These are phyloP conservation scores for Blumeria graminis DNA, from an alignment of 2,329 filamentous ascomycete species.

Conservation along the genomic window DNA sequence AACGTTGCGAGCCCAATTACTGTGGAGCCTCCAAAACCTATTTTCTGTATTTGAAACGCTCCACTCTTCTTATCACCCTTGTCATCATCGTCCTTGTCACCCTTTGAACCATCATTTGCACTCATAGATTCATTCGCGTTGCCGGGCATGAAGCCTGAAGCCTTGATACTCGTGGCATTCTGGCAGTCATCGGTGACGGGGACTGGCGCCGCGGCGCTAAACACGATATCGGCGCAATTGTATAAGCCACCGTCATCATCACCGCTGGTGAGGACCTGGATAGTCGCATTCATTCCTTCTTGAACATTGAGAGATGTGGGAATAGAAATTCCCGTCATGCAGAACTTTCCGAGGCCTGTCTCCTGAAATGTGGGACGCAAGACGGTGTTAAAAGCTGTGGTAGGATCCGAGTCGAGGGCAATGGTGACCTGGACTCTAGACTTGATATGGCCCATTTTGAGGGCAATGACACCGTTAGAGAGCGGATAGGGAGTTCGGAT, in stretches of 20 bases:
- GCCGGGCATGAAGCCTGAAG: neutral
- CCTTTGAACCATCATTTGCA: too few relatives aligned
- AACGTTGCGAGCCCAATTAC: too few relatives aligned
- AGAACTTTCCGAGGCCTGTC: constrained; percentile 30
- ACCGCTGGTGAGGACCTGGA: constrained; percentile 47
- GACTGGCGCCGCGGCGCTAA: constrained; percentile 26
- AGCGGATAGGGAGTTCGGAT: constrained; percentile 25
- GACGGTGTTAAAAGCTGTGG: constrained; percentile 10
- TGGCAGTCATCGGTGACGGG: constrained; percentile 29
- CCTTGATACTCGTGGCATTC: constrained; percentile 24
- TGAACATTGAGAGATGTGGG: constrained; percentile 22
- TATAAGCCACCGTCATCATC: constrained; percentile 37
- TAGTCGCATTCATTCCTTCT: constrained; percentile 38
- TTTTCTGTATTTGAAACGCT: too few relatives aligned
- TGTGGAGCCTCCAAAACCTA: too few relatives aligned
- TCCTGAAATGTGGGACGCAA: constrained; percentile 8
- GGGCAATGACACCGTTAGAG: constrained; percentile 24
- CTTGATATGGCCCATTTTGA: constrained; percentile 25
- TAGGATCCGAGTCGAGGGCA: constrained; percentile 8
- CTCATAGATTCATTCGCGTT: constrained; percentile 3
- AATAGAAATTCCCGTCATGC: constrained; percentile 33
- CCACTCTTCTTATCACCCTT: too few relatives aligned
- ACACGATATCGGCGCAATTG: constrained; percentile 54
- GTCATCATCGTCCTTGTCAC: too few relatives aligned
- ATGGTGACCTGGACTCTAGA: constrained; percentile 10